Conservation (phyloP, 768 basidiomycete genomes). For the Hygrophorus russula region DNA sequence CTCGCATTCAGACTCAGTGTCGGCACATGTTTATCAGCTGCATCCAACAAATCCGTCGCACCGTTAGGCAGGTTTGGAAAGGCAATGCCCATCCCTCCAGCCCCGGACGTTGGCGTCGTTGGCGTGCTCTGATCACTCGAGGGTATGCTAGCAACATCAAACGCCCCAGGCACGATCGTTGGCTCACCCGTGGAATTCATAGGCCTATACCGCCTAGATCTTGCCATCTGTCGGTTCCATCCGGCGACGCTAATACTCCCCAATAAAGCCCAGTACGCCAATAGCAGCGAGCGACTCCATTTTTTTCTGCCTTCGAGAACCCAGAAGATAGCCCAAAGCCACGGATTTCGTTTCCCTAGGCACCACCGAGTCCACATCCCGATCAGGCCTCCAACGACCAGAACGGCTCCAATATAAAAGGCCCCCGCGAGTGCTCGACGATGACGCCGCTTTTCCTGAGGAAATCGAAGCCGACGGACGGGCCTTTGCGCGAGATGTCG, state of each 20-base stretch:
- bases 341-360: slow-evolving; percentile 72
- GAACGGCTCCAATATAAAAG: slow-evolving; percentile 66
- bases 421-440: slow-evolving; percentile 75
- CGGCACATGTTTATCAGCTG: slow-evolving; percentile 84
- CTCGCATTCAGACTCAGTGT: slow-evolving; percentile 85
- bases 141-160: slow-evolving; percentile 11
- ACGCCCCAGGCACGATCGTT: slow-evolving; percentile 14
- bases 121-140: slow-evolving; percentile 2
- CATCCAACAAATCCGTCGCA: slow-evolving; percentile 62
- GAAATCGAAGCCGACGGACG: slow-evolving; percentile 68
- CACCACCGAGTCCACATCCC: slow-evolving; percentile 92
- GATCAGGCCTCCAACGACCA: slow-evolving; percentile 74
- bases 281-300: slow-evolving; percentile 70
- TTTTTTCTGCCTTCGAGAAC: slow-evolving; percentile 61
- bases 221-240: slow-evolving; percentile 85
- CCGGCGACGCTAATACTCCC: slow-evolving; percentile 83
- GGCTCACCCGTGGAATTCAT: slow-evolving; percentile 19
- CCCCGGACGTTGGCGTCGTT: slow-evolving; percentile 10
- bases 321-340: slow-evolving; percentile 77
- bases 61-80: slow-evolving; percentile 44
- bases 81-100: slow-evolving; percentile 22
- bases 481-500: slow-evolving; percentile 86
- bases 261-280: slow-evolving; percentile 78
- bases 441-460: slow-evolving; percentile 73
- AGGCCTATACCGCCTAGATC: slow-evolving; percentile 58